These are phyloP conservation scores for Aspergillus puulaauensis DNA, from an alignment of 2,329 filamentous ascomycete genomes.

Conservation along the genomic window DNA sequence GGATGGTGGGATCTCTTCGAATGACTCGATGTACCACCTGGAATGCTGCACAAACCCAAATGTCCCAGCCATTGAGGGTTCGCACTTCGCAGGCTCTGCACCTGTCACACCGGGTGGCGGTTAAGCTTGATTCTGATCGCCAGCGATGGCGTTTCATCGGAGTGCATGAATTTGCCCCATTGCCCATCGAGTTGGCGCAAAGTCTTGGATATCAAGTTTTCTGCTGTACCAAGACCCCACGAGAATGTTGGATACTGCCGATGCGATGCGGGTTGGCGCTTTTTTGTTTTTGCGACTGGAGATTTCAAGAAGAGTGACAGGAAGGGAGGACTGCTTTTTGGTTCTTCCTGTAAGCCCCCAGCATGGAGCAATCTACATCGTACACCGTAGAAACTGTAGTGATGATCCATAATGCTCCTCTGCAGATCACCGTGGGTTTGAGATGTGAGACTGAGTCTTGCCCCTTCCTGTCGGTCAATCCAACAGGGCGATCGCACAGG, in stretches of 20 bases:
- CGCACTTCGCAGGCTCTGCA: neutral
- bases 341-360: neutral
- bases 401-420: neutral
- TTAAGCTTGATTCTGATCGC: conserved; percentile 8
- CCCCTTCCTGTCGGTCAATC: neutral
- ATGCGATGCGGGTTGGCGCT: neutral
- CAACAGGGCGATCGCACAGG: neutral
- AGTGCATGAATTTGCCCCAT: neutral
- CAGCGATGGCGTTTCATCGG: neutral
- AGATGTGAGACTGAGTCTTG: neutral
- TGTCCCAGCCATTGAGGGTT: conserved; percentile 3
- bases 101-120: conserved; percentile 5
- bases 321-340: neutral
- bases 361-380: neutral
- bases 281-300: neutral
- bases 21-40: conserved; percentile 12
- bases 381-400: neutral
- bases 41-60: conserved; percentile 5
- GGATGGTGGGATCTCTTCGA: neutral
- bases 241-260: neutral
- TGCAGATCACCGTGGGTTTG: neutral
- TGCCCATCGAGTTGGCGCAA: neutral
- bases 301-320: neutral
- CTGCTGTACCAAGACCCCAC: neutral
- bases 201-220: neutral